Conservation (phyloP, 257 asterid genomes). For the Plantago elongata region DNA sequence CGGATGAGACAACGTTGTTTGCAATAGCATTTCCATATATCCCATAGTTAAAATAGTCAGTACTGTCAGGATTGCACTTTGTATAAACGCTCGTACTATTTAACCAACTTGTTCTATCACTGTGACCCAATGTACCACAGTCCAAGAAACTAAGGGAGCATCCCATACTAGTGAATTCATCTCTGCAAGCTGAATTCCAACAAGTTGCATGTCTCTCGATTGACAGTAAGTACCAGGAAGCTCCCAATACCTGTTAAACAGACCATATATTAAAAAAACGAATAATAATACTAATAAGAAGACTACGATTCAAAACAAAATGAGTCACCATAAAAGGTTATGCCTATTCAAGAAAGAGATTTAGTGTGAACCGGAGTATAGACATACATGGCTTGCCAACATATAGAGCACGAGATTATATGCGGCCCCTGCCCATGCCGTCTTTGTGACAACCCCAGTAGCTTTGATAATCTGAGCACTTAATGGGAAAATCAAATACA, state of each 20-base stretch:
- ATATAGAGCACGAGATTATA: conserved; percentile 71
- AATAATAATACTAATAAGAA: no score
- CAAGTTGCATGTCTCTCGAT: conserved; percentile 72
- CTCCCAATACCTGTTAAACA: conserved; percentile 62
- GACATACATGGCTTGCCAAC: conserved; percentile 82
- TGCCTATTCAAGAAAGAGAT: background rate
- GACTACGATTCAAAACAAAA: background rate
- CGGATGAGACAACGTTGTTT: conserved; percentile 60
- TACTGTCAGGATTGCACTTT: conserved; percentile 50
- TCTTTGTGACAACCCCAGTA: conserved; percentile 80
- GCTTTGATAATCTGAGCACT: conserved; percentile 81
- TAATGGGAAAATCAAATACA: conserved; percentile 76
- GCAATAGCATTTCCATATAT: conserved; percentile 60
- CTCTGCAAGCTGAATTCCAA: conserved; percentile 65
- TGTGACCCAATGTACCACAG: conserved; percentile 46
- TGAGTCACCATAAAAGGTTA: background rate
- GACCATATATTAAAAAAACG: background rate
- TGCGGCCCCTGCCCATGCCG: conserved; percentile 94
- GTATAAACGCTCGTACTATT: conserved; percentile 49
- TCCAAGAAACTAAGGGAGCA: conserved; percentile 63
- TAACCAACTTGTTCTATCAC: conserved; percentile 49
- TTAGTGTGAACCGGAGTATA: background rate
- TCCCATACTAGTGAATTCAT: conserved; percentile 31
- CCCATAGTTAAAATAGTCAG: conserved; percentile 57
- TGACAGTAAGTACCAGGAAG: conserved; percentile 75